Evolutionary conservation across 202 grass and related monocot species (phyloP).

Genomic region (Musa balbisiana): DNA sequence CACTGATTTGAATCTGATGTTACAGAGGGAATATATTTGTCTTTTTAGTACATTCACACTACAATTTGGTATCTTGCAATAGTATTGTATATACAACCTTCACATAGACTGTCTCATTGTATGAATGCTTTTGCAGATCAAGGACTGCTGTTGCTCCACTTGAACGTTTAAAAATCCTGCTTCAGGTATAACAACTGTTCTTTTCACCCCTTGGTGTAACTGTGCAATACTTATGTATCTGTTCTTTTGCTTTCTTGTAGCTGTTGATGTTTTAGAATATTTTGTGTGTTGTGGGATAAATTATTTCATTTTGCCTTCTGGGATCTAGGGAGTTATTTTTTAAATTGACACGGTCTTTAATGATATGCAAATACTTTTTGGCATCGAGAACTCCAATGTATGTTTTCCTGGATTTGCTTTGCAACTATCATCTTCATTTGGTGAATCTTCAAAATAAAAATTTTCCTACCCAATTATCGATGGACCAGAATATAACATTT

Average conservation of each 20-base stretch:
- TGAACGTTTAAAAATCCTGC: slow-evolving; percentile 2
- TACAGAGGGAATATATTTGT: neutral
- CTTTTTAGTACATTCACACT: neutral
- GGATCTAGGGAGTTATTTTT: neutral
- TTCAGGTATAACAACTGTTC: neutral
- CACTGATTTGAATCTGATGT: neutral
- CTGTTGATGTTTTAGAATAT: neutral
- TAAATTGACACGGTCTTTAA: no score
- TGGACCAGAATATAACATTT: no score
- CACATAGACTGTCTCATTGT: neutral
- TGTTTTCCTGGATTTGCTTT: no score
- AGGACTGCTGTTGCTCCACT: slow-evolving; percentile 18
- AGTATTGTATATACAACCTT: neutral
- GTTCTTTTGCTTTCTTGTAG: neutral
- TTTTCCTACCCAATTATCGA: no score
- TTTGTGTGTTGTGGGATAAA: neutral
- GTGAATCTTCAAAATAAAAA: no score
- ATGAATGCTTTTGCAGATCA: slow-evolving; percentile 7
- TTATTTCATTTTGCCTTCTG: neutral
- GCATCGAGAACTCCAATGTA: no score
- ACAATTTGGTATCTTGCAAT: neutral
- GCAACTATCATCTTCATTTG: no score
- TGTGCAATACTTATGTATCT: neutral
- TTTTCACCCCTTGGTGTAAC: neutral
- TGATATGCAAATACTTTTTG: no score